These are phyloP conservation scores for Obelidium mucronatum DNA, from an alignment of 192 early-diverging fungal genomes.

Conservation along the genomic window DNA sequence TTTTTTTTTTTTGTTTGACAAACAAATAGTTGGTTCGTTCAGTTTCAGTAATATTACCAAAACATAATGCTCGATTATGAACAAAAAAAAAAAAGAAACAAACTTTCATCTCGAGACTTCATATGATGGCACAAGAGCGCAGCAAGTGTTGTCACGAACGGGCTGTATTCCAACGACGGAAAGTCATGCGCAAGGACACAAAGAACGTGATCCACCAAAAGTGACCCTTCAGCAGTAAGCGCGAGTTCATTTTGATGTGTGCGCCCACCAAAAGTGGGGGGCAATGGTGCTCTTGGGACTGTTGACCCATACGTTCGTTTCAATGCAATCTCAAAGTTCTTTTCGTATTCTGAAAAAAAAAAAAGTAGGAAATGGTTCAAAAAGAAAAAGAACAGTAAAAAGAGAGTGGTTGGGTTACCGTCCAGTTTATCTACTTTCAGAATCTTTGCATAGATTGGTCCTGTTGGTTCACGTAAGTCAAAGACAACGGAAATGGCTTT, in stretches of 20 bases:
- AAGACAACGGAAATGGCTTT: neutral
- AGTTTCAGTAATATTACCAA: neutral
- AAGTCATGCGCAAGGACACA: constrained; percentile 55
- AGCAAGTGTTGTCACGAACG: constrained; percentile 45
- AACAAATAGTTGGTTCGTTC: neutral
- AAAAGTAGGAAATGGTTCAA: too few relatives aligned
- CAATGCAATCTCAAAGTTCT: constrained; percentile 48
- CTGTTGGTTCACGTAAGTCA: constrained; percentile 15
- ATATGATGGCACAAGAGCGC: constrained; percentile 51
- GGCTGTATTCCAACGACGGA: constrained; percentile 55
- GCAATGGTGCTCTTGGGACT: constrained; percentile 45
- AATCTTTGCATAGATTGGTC: constrained; percentile 46
- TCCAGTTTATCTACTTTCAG: constrained; percentile 46
- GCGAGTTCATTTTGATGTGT: constrained; percentile 33
- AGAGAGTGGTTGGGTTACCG: constrained; percentile 32
- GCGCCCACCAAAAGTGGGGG: constrained; percentile 52
- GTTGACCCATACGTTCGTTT: constrained; percentile 43
- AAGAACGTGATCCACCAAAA: constrained; percentile 44
- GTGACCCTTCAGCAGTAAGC: constrained; percentile 28
- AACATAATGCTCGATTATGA: too few relatives aligned
- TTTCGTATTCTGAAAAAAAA: constrained; percentile 58
- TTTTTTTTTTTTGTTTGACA: too few relatives aligned
- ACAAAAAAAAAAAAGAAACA: neutral
- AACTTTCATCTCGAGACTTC: constrained; percentile 38
- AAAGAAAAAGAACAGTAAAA: neutral